phyloP scores from a whole-genome alignment of 2,329 filamentous ascomycete genomes.

The Thelonectria discophora region DNA sequence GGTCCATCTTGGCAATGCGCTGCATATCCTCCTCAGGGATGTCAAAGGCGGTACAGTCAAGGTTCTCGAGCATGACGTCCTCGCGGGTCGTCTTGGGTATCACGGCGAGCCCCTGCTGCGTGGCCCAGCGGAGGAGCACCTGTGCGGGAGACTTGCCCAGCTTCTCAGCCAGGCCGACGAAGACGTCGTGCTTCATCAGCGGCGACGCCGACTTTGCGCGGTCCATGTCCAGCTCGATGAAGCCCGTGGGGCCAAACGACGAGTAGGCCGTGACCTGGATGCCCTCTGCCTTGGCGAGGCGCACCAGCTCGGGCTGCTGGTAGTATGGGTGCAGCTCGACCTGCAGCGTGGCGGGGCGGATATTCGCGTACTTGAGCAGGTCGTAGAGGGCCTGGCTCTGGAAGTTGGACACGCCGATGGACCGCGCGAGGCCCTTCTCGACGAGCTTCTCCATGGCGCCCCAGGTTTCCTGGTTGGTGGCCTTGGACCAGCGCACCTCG shows the following conservation, averaged over 20 bases:
- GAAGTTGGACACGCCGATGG: conserved; percentile 87
- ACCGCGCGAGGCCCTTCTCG: conserved; percentile 71
- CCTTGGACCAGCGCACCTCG: conserved; percentile 71
- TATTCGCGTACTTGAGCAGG: conserved; percentile 78
- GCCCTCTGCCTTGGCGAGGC: conserved; percentile 73
- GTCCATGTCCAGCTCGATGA: conserved; percentile 79
- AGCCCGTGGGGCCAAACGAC: conserved; percentile 81
- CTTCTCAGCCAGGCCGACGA: conserved; percentile 74
- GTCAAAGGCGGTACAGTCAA: conserved; percentile 73
- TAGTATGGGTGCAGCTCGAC: conserved; percentile 93
- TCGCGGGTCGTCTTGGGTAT: conserved; percentile 78
- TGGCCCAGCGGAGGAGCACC: conserved; percentile 86
- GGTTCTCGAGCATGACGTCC: conserved; percentile 68
- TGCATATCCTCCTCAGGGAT: conserved; percentile 72
- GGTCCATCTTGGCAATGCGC: conserved; percentile 71
- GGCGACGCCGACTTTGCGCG: conserved; percentile 65
- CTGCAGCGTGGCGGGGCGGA: conserved; percentile 80
- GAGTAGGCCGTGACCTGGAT: conserved; percentile 85
- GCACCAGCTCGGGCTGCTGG: conserved; percentile 75
- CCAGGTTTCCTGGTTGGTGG: conserved; percentile 84
- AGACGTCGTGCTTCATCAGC: conserved; percentile 73
- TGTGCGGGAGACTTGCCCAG: conserved; percentile 79
- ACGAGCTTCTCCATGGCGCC: conserved; percentile 80
- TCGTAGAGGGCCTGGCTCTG: conserved; percentile 80
- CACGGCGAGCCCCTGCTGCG: conserved; percentile 81